Evolutionary conservation across 768 basidiomycete genomes (phyloP).

Genomic region (Gloeostereum incarnatum): DNA sequence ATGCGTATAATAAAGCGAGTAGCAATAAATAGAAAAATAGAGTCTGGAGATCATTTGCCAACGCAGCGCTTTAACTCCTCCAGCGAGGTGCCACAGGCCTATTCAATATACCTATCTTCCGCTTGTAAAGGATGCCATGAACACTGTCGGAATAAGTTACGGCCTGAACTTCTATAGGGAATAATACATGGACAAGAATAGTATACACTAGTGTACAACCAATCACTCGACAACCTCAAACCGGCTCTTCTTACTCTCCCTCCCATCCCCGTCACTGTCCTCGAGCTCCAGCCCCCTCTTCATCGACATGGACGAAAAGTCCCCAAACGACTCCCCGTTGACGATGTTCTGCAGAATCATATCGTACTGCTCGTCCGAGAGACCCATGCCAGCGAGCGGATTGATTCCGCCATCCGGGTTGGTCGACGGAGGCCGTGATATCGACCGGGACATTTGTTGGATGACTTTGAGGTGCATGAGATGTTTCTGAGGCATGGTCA

Average conservation of each 20-base stretch:
- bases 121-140: too few species aligned
- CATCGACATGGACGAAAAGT: slow-evolving; percentile 16
- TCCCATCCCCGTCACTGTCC: slow-evolving; percentile 27
- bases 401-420: slow-evolving; percentile 44
- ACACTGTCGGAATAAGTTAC: too few species aligned
- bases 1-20: too few species aligned
- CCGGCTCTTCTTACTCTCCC: slow-evolving; percentile 47
- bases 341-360: slow-evolving; percentile 69
- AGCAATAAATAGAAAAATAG: too few species aligned
- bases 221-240: slow-evolving; percentile 56
- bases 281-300: slow-evolving; percentile 1
- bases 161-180: too few species aligned
- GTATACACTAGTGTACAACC: too few species aligned
- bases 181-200: too few species aligned
- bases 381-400: slow-evolving; percentile 80
- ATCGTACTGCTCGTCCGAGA: slow-evolving; percentile 83
- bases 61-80: too few species aligned
- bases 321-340: slow-evolving; percentile 49
- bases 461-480: slow-evolving; percentile 81
- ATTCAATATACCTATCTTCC: too few species aligned
- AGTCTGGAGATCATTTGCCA: too few species aligned
- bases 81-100: too few species aligned
- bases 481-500: slow-evolving; percentile 46
- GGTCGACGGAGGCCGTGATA: too few species aligned
- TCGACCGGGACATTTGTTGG: slow-evolving; percentile 66